A percentile compares a stretch with the other conserved stretches of the same genome.
Conservation (phyloP, 768 basidiomycete species). For the Tylopilus sp. region DNA sequence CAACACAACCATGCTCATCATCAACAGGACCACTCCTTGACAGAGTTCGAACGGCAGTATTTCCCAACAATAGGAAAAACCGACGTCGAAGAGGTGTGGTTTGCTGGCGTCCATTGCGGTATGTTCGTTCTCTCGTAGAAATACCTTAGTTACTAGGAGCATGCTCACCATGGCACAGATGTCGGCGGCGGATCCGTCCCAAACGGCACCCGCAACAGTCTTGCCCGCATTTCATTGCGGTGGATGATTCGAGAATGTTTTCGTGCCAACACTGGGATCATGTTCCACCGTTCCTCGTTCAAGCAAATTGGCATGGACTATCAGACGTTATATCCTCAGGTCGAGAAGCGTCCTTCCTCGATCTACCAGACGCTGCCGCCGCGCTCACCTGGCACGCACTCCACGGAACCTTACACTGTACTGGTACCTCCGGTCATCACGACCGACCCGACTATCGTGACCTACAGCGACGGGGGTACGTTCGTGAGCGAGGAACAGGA, state of each 20-base stretch:
- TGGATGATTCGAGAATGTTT: conserved; percentile 78
- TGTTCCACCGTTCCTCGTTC: conserved; percentile 51
- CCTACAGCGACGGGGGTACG: conserved; percentile 15
- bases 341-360: conserved; percentile 41
- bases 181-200: conserved; percentile 72
- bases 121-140: conserved; percentile 16
- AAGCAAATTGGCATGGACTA: no score
- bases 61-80: conserved; percentile 41
- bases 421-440: conserved; percentile 16
- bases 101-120: conserved; percentile 73
- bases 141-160: neutral
- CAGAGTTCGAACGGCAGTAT: conserved; percentile 43
- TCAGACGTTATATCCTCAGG: conserved; percentile 41
- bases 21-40: conserved; percentile 5
- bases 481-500: conserved; percentile 55
- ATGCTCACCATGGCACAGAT: conserved; percentile 38
- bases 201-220: conserved; percentile 53
- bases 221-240: conserved; percentile 69
- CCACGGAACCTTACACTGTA: conserved; percentile 3
- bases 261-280: conserved; percentile 50
- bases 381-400: conserved; percentile 13
- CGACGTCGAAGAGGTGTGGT: conserved; percentile 78
- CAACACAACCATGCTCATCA: conserved; percentile 4
- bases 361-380: conserved; percentile 23
- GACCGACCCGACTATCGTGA: conserved; percentile 11